phyloP scores from a whole-genome alignment of 805 yeast genomes.

The Starmera caribaea region DNA sequence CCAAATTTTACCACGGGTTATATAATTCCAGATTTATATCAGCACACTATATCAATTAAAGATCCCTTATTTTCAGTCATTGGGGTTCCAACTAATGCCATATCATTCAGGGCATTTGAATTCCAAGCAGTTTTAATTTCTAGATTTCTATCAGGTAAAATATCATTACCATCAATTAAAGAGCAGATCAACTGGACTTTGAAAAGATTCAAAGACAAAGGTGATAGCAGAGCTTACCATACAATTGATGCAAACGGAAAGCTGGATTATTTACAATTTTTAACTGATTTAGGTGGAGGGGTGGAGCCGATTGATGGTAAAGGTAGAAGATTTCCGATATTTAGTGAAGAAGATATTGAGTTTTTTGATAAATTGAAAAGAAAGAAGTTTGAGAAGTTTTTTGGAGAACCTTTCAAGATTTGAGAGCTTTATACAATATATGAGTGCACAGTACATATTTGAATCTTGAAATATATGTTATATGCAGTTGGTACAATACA shows the following conservation, averaged over 20 bases:
- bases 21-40: constrained; percentile 21
- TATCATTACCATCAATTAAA: constrained; percentile 19
- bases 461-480: too few relatives aligned
- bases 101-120: constrained; percentile 31
- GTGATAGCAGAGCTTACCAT: constrained; percentile 22
- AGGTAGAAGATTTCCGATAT: constrained; percentile 18
- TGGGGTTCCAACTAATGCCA: constrained; percentile 29
- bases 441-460: too few relatives aligned
- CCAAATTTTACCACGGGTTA: constrained; percentile 20
- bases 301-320: constrained; percentile 5
- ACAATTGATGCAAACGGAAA: constrained; percentile 27
- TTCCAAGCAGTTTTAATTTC: constrained; percentile 30
- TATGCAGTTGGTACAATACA: not conserved
- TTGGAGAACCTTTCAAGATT: constrained; percentile 3
- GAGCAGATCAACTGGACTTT: constrained; percentile 24
- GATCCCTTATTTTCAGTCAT: constrained; percentile 26
- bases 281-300: constrained; percentile 22
- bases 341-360: constrained; percentile 20
- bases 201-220: constrained; percentile 19
- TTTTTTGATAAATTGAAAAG: constrained; percentile 3
- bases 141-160: constrained; percentile 23
- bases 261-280: constrained; percentile 15
- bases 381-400: constrained; percentile 19
- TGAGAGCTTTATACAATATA: not conserved
- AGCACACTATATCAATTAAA: constrained; percentile 23